Conservation (phyloP, 306 rosid species). For the Fagus crenata region DNA sequence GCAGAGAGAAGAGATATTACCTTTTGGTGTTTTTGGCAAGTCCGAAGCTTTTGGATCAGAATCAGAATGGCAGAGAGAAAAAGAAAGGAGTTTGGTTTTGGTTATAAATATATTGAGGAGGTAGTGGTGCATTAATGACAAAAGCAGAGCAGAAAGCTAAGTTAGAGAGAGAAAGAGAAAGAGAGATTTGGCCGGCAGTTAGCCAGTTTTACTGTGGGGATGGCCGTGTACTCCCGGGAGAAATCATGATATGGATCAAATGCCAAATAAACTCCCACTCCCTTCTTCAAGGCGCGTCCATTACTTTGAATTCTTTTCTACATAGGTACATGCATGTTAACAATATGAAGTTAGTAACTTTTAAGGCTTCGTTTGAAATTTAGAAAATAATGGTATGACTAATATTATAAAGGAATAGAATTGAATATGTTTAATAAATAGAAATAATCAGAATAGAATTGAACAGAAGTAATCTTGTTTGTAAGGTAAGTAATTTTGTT, state of each 20-base stretch:
- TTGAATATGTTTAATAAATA: no score
- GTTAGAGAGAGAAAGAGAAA: conserved; percentile 1
- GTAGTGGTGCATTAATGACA: conserved; percentile 62
- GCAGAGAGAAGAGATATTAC: conserved; percentile 14
- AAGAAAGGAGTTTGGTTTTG: background rate
- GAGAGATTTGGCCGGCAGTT: conserved; percentile 4
- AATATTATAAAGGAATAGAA: no score
- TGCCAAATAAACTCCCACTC: background rate
- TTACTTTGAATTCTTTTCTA: background rate
- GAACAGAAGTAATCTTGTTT: no score
- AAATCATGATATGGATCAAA: conserved; percentile 11
- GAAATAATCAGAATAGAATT: no score
- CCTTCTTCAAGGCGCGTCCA: conserved; percentile 28
- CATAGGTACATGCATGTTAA: background rate
- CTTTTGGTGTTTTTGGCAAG: conserved; percentile 28
- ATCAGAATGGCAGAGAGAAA: background rate
- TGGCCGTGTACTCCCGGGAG: conserved; percentile 13
- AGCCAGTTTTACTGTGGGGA: background rate
- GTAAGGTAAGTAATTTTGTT: no score
- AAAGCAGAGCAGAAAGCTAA: conserved; percentile 38
- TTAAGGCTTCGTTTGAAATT: no score
- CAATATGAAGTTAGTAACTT: no score
- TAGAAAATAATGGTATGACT: no score
- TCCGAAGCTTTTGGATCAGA: conserved; percentile 16
- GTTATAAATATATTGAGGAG: background rate